phyloP scores from a whole-genome alignment of 1,284 basidiomycete genomes.

The Cryptococcus amylolentus region DNA sequence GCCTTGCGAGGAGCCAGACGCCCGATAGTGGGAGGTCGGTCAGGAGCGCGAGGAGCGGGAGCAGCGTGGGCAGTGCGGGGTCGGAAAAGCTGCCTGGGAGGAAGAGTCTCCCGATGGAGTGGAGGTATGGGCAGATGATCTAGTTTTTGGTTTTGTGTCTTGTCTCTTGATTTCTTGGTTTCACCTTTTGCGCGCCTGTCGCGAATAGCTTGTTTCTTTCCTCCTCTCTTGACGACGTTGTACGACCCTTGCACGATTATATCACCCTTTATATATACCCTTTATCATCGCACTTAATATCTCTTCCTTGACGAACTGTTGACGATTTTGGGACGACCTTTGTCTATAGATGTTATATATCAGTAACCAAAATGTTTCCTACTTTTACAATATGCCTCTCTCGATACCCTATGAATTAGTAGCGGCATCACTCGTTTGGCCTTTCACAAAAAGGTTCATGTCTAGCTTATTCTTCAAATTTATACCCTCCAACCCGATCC shows the following conservation, averaged over 20 bases:
- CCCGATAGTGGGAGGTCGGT: background rate
- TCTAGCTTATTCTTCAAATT: conserved; percentile 50
- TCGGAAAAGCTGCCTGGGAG: conserved; percentile 9
- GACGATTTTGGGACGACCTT: background rate
- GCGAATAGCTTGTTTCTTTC: background rate
- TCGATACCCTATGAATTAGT: conserved; percentile 2
- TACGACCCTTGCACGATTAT: background rate
- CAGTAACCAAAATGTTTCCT: background rate
- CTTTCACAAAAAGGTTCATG: background rate
- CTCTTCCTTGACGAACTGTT: background rate
- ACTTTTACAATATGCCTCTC: background rate
- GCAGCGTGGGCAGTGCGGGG: conserved; percentile 1
- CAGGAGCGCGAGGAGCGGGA: background rate
- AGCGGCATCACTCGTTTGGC: background rate
- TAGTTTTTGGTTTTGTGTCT: background rate
- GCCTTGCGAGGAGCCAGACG: conserved; percentile 4
- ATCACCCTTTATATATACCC: background rate
- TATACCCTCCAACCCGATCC: conserved; percentile 67
- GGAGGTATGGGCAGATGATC: conserved; percentile 8
- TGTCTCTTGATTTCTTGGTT: background rate
- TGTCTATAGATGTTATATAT: background rate
- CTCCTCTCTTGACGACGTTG: background rate
- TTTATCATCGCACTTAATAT: background rate
- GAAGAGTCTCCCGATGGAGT: conserved; percentile 12
- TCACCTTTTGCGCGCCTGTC: background rate